Conservation (phyloP, 345 rosid genomes). For the Syzygium grande region DNA sequence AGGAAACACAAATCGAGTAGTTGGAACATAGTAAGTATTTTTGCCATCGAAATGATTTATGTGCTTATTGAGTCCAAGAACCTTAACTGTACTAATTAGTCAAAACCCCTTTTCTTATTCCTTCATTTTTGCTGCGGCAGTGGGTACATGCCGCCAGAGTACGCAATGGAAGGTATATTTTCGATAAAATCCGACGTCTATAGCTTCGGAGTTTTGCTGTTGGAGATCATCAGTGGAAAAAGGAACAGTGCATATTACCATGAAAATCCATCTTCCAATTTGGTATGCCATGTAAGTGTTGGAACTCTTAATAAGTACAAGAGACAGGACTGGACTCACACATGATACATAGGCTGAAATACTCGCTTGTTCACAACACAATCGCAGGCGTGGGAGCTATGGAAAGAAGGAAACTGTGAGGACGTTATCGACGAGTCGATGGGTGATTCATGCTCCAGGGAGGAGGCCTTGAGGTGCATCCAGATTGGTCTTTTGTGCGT, state of each 20-base stretch:
- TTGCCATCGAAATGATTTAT: background rate
- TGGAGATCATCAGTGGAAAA: constrained; percentile 53
- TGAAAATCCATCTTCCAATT: constrained; percentile 10
- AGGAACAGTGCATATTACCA: constrained; percentile 16
- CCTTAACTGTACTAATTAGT: background rate
- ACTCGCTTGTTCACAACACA: background rate
- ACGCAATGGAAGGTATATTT: constrained; percentile 55
- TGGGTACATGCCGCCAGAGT: constrained; percentile 74
- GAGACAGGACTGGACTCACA: background rate
- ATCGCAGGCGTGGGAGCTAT: constrained; percentile 46
- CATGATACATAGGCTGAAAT: background rate
- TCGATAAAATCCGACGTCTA: constrained; percentile 66
- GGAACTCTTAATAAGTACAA: background rate
- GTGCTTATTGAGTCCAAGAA: background rate
- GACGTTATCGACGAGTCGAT: constrained; percentile 24
- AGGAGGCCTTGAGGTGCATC: constrained; percentile 35
- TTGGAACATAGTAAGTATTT: constrained; percentile 59
- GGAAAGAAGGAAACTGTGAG: constrained; percentile 22
- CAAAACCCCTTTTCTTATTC: background rate
- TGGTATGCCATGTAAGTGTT: constrained; percentile 52
- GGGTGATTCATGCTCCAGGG: constrained; percentile 3
- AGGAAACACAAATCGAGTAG: constrained; percentile 45
- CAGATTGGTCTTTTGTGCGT: constrained; percentile 57
- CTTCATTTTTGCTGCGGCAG: constrained; percentile 10
- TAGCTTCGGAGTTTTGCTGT: constrained; percentile 50